Conservation (phyloP, 768 basidiomycete genomes). For the Trametes meyenii region DNA sequence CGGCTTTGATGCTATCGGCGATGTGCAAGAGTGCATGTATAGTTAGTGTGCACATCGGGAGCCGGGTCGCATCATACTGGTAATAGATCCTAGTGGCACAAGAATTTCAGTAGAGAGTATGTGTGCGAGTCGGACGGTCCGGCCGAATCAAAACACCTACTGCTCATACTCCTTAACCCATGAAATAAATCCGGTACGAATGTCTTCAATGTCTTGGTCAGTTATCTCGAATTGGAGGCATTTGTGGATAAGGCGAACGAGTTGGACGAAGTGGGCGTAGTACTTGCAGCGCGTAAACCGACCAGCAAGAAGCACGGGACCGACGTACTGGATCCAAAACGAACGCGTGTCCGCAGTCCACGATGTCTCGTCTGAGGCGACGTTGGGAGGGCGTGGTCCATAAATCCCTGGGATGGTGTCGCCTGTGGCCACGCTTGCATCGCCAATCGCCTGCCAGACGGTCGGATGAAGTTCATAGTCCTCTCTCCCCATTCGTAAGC, state of each 20-base stretch:
- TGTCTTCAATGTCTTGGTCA: slow-evolving; percentile 15
- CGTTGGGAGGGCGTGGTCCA: slow-evolving; percentile 23
- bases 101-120: neutral
- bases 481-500: slow-evolving; percentile 18
- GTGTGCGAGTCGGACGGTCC: neutral
- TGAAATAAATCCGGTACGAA: slow-evolving; percentile 18
- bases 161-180: slow-evolving; percentile 30
- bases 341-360: slow-evolving; percentile 33
- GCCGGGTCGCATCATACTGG: slow-evolving; percentile 26
- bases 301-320: slow-evolving; percentile 26
- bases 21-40: slow-evolving; percentile 39
- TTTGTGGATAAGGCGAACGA: slow-evolving; percentile 28
- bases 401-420: slow-evolving; percentile 26
- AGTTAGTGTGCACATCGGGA: slow-evolving; percentile 36
- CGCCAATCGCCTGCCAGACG: slow-evolving; percentile 32
- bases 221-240: slow-evolving; percentile 30
- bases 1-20: slow-evolving; percentile 30
- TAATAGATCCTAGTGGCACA: slow-evolving; percentile 30
- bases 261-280: slow-evolving; percentile 31
- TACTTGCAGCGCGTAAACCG: slow-evolving; percentile 27
- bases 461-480: slow-evolving; percentile 8
- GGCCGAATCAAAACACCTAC: slow-evolving; percentile 6
- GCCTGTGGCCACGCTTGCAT: slow-evolving; percentile 15
- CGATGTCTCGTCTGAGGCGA: slow-evolving; percentile 18
- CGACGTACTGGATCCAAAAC: slow-evolving; percentile 31